A percentile compares a stretch with the other conserved stretches of the same genome.
Evolutionary conservation across 257 asterid species (phyloP).

Genomic region (Capsicum baccatum): DNA sequence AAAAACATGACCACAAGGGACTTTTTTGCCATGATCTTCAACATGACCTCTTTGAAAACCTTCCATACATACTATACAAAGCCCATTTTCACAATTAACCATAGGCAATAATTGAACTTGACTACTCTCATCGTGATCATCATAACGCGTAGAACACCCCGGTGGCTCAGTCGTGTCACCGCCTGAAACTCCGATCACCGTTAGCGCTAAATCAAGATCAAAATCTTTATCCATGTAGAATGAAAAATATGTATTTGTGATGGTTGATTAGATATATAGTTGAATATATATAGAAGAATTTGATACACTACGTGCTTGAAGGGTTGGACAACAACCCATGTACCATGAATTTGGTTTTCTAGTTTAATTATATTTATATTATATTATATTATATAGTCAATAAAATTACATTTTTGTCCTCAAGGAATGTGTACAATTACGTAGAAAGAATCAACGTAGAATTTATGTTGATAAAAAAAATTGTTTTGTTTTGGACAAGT

Average conservation of each 20-base stretch:
- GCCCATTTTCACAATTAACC: not conserved
- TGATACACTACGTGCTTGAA: not conserved
- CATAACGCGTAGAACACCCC: not conserved
- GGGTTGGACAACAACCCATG: not conserved
- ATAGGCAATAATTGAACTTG: conserved; percentile 18
- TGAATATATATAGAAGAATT: not conserved
- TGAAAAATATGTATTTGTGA: not conserved
- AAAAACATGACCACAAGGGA: too few species aligned
- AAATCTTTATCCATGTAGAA: conserved; percentile 25
- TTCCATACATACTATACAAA: conserved; percentile 7
- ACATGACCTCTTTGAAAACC: too few species aligned
- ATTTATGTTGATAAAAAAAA: not conserved
- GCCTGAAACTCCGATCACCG: not conserved
- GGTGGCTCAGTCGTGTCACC: not conserved
- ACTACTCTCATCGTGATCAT: not conserved
- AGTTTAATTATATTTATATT: not conserved
- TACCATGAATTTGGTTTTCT: not conserved
- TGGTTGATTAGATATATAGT: not conserved
- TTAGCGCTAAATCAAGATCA: conserved; percentile 20
- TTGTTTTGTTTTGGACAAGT: not conserved
- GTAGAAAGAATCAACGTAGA: not conserved
- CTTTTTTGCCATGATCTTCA: too few species aligned
- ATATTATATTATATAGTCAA: not conserved
- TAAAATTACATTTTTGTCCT: not conserved
- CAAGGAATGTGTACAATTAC: not conserved